Base-by-base conservation (phyloP, 2,329 filamentous ascomycete genomes). In the Emmonsiellopsis sp. region DNA sequence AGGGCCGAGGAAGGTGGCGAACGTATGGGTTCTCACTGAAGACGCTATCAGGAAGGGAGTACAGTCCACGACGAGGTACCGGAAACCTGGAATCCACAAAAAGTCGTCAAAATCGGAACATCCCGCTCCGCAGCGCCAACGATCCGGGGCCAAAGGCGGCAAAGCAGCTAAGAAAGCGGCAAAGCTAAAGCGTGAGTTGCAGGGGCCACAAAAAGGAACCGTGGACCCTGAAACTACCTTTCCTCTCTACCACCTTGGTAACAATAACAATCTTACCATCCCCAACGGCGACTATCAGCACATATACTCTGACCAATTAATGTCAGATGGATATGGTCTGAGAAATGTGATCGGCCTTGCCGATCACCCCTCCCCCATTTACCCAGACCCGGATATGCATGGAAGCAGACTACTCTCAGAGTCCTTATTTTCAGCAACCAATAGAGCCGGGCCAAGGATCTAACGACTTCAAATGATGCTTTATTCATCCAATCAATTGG, bases 31-130 rank as follows among this genome's bases (percentile, higher is more conserved):
- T 43, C 74, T 97, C 31, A 84, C 84, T 37, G 74, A 82, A 1
- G 83, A 85, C 67, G 88, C 88, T 0, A 72, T 88, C 34, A 70
- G 71, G 17, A 72, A 85, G 27, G 87, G 88, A 31, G 87, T 96
- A 49, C 83, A 90, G 68, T 92, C 88, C 55, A 97, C 92, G 0
- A 96, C 92, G 1, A 76, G 85, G 58, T 90, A 87, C 67, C 81
- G 86, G 58, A 84, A 83, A 55, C 61, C 66, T 49, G 62, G 65
- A 13, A 64, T 64, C 53, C 63, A 63, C 56, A 76, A 71, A 57
- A 73, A 70, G 56, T 54, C 61, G n/a, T 58, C 60, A 40, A 65
- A 60, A 55, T 64, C 67, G 39, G 68, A 74, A n/a, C 58, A 63
- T 17, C 65, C 70, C 33, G 67, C 66, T 14, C 64, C 69, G 53